A percentile compares a stretch with the other conserved stretches of the same genome.
Conservation (phyloP, 1,139 yeast species). For the Kodamaea ohmeri region DNA sequence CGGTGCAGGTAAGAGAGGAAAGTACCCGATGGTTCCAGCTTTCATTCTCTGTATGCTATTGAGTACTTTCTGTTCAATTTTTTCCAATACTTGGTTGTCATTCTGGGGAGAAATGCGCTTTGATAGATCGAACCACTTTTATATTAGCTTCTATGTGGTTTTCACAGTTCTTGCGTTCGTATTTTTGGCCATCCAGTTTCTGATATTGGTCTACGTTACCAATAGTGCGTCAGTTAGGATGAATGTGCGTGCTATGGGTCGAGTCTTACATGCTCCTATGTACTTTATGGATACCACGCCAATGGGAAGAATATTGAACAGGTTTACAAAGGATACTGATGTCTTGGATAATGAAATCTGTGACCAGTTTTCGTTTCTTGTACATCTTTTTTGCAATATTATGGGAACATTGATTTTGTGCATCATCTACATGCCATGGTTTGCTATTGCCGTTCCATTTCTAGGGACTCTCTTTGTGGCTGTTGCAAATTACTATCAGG, state of each 20-base stretch:
- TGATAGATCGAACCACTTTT: constrained; percentile 48
- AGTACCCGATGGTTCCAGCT: constrained; percentile 20
- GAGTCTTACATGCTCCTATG: constrained; percentile 53
- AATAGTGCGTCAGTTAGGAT: constrained; percentile 40
- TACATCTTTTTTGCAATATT: constrained; percentile 52
- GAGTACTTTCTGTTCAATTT: constrained; percentile 58
- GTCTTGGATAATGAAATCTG: constrained; percentile 73
- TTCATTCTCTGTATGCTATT: constrained; percentile 26
- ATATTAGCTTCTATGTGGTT: constrained; percentile 70
- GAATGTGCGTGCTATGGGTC: constrained; percentile 41
- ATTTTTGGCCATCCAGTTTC: constrained; percentile 42
- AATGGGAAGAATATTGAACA: constrained; percentile 64
- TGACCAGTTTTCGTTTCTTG: constrained; percentile 52
- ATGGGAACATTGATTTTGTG: constrained; percentile 66
- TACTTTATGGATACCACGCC: constrained; percentile 60
- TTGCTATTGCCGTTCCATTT: constrained; percentile 47
- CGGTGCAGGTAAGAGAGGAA: constrained; percentile 17
- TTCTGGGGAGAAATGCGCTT: constrained; percentile 73
- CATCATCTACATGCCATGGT: constrained; percentile 65
- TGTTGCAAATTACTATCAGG: constrained; percentile 54
- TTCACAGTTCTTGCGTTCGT: constrained; percentile 42
- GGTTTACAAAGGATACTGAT: constrained; percentile 80
- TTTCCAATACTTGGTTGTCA: constrained; percentile 80
- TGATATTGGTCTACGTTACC: constrained; percentile 48
- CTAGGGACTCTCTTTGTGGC: constrained; percentile 34